Conservation (phyloP, 1,284 basidiomycete species). For the Inonotus obliquus region DNA sequence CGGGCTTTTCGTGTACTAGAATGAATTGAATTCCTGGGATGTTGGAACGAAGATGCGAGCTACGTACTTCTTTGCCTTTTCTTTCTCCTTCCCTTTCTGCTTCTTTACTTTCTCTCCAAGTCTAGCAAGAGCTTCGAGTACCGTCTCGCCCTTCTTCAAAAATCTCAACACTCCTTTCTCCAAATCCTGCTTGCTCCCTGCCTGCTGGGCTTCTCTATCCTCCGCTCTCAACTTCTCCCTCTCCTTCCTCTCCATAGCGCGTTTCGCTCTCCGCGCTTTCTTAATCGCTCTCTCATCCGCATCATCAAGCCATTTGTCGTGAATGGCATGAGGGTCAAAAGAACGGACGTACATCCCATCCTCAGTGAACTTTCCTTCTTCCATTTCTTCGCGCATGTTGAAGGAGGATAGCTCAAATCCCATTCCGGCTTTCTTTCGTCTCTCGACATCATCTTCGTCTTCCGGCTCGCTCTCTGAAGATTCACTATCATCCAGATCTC, state of each 20-base stretch:
- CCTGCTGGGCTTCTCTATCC: constrained; percentile 58
- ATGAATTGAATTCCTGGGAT: not conserved
- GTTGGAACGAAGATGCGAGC: not conserved
- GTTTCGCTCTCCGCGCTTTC: constrained; percentile 69
- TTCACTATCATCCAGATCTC: constrained; percentile 33
- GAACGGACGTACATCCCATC: constrained; percentile 88
- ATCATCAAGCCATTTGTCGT: constrained; percentile 95
- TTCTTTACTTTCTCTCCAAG: constrained; percentile 74
- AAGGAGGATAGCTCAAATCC: constrained; percentile 92
- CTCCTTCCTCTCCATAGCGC: constrained; percentile 64
- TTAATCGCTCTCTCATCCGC: constrained; percentile 85
- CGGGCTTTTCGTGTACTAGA: constrained; percentile 24
- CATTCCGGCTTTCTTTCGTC: constrained; percentile 81
- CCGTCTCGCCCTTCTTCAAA: constrained; percentile 87
- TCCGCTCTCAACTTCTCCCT: constrained; percentile 69
- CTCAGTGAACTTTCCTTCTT: constrained; percentile 92
- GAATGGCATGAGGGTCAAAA: constrained; percentile 86
- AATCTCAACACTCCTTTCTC: constrained; percentile 66
- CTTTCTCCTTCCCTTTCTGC: constrained; percentile 37
- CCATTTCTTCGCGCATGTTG: constrained; percentile 99
- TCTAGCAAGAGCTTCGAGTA: constrained; percentile 85
- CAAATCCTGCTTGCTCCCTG: constrained; percentile 56
- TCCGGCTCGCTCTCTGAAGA: constrained; percentile 52
- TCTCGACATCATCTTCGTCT: constrained; percentile 75
- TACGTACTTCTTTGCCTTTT: constrained; percentile 38